Evolutionary conservation across 2,329 filamentous ascomycete genomes (phyloP).

Genomic region (Fusarium oxysporum): DNA sequence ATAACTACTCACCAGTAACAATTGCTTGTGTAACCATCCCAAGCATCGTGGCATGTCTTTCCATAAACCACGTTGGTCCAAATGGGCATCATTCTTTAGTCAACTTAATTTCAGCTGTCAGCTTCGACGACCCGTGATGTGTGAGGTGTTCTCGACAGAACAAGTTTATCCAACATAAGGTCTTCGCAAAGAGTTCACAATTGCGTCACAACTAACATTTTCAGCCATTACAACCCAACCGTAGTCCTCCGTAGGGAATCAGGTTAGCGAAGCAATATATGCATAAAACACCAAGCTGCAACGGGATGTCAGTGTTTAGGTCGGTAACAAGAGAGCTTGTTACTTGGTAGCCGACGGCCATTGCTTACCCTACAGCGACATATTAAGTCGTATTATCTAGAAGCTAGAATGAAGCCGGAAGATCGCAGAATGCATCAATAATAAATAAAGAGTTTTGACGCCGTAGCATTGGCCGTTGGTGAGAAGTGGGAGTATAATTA

Average conservation of each 20-base stretch:
- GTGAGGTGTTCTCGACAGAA: not conserved
- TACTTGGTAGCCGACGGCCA: not conserved
- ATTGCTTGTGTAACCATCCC: conserved; percentile 28
- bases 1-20: not conserved
- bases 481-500: not conserved
- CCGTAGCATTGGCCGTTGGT: not conserved
- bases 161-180: not conserved
- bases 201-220: not conserved
- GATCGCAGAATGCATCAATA: not conserved
- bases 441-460: not conserved
- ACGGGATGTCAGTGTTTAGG: not conserved
- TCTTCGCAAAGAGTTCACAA: not conserved
- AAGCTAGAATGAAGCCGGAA: not conserved
- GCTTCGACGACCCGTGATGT: not conserved
- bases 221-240: not conserved
- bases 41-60: conserved; percentile 18
- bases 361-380: not conserved
- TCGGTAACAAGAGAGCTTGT: not conserved
- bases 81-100: not conserved
- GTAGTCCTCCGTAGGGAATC: not conserved
- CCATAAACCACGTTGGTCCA: conserved; percentile 10
- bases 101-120: conserved; percentile 9
- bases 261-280: not conserved
- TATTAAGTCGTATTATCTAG: not conserved
- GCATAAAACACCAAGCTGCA: not conserved